Conservation (phyloP, 108 stramenopile species). For the Halocafeteria seosinensis region DNA sequence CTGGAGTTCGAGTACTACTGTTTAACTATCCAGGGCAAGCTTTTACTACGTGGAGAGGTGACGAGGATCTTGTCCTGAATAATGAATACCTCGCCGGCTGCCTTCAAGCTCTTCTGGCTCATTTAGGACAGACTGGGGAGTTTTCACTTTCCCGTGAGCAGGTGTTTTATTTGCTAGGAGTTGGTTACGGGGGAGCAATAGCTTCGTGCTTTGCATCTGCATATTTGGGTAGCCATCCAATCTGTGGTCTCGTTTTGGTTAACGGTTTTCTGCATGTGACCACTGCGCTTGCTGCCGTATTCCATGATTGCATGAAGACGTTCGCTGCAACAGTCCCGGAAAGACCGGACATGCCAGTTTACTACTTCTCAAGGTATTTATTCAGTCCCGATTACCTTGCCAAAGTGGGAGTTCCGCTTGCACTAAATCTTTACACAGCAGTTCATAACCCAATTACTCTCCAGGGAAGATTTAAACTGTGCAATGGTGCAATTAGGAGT, state of each 20-base stretch:
- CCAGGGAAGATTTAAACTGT: slow-evolving; percentile 50
- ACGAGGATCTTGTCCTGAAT: slow-evolving; percentile 49
- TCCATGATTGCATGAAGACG: slow-evolving; percentile 69
- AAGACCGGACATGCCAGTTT: slow-evolving; percentile 65
- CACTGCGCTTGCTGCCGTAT: slow-evolving; percentile 54
- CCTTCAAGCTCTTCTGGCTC: slow-evolving; percentile 44
- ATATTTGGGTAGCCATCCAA: slow-evolving; percentile 20
- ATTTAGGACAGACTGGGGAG: slow-evolving; percentile 36
- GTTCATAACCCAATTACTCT: slow-evolving; percentile 62
- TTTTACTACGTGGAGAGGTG: slow-evolving; percentile 53
- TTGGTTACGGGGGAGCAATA: slow-evolving; percentile 54
- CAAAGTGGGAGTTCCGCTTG: slow-evolving; percentile 57
- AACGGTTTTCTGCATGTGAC: slow-evolving; percentile 59
- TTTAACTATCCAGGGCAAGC: slow-evolving; percentile 78
- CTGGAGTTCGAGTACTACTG: slow-evolving; percentile 51
- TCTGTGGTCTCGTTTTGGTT: slow-evolving; percentile 39
- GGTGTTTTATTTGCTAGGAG: slow-evolving; percentile 49
- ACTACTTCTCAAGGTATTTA: slow-evolving; percentile 64
- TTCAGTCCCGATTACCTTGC: slow-evolving; percentile 52
- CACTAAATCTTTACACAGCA: slow-evolving; percentile 62
- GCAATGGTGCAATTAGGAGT: slow-evolving; percentile 48
- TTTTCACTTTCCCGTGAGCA: slow-evolving; percentile 28
- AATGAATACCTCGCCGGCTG: slow-evolving; percentile 60
- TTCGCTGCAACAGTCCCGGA: slow-evolving; percentile 52
- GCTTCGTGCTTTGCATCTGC: slow-evolving; percentile 37